Evolutionary conservation across 108 stramenopile species (phyloP), one percentile per base, ranked within the genome.

Genomic region (Nitzschia palea): DNA sequence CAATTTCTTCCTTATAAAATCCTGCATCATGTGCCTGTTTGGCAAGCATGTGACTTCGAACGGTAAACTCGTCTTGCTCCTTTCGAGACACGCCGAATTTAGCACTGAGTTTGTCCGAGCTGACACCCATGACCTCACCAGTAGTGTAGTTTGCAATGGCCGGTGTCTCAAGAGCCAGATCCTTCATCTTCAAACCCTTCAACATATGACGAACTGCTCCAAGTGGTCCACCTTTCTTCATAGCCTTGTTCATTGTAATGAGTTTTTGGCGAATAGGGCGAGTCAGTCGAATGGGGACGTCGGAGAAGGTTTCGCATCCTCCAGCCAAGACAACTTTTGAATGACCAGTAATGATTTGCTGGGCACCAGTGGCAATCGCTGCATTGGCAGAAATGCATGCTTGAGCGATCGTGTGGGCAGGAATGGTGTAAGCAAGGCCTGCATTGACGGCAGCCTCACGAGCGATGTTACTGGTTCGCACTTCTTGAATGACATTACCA

Each of bases 41-140:
- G 28, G 99, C 99, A 59, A 87, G 50, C 18, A 67, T 61, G 68
- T 99, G 99, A 43, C 86, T 88, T 27, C 95, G 82, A 2, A 96
- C 87, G 20, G 98, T 95, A 56, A 96, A 98, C 65, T 93, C 87
- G 64, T 99, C 99, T 79, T 98, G 97, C 5, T 98, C 98, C 35
- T 80, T 36, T 57, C 98, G 81, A 37, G 85, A 85, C 1, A 99
- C 87, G 55, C 97, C 97, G 68, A 97, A 97, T 73, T 95, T 95
- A 51, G 96, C 95, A 17, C 90, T 84, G 15, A 99, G 81, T 25
- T 95, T 89, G 83, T 99, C 98, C 55, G 82, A 86, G 47, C 78
- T 81, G 67, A 98, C 94, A 3, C 98, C 99, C 99, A 99, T 99
- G n/a, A 99, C 96, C 70, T 99, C 99, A 14, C 98, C 99, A 2